These are phyloP conservation scores for Piromyces sp. DNA, from an alignment of 192 early-diverging fungal species.

Conservation along the genomic window DNA sequence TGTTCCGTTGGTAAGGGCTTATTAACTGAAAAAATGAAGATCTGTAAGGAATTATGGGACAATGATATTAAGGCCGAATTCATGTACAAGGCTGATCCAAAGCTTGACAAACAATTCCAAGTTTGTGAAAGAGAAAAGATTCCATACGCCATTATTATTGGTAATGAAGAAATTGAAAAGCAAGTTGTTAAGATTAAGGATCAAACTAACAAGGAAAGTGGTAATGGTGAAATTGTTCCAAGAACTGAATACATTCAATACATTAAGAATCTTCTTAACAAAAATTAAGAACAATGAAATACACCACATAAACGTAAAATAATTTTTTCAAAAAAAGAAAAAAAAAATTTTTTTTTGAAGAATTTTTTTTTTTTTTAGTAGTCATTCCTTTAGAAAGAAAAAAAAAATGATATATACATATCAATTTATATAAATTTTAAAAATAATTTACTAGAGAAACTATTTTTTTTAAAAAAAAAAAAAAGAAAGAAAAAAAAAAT, in stretches of 20 bases:
- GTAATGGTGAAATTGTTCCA: not conserved
- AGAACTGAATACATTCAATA: not conserved
- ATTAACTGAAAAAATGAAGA: conserved; percentile 73
- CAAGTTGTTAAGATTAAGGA: conserved; percentile 79
- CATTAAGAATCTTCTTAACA: not conserved
- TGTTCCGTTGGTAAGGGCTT: conserved; percentile 61
- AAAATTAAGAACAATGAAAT: not conserved
- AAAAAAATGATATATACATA: no score
- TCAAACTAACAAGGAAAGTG: not conserved
- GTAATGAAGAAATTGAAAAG: conserved; percentile 55
- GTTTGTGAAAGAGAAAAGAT: conserved; percentile 70
- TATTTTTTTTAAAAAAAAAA: no score
- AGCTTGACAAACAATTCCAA: conserved; percentile 58
- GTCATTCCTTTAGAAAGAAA: no score
- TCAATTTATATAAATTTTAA: no score
- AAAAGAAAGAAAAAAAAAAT: no score
- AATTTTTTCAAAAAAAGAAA: no score
- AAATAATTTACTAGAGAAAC: no score
- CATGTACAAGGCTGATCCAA: conserved; percentile 80
- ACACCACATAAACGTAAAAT: no score
- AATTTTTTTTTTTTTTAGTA: no score
- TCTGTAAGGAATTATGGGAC: conserved; percentile 82
- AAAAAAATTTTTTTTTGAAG: no score
- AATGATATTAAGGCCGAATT: conserved; percentile 76
- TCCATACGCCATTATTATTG: conserved; percentile 79